A percentile compares a stretch with the other conserved stretches of the same genome.
phyloP scores from a whole-genome alignment of 345 rosid species.

The Adansonia digitata region DNA sequence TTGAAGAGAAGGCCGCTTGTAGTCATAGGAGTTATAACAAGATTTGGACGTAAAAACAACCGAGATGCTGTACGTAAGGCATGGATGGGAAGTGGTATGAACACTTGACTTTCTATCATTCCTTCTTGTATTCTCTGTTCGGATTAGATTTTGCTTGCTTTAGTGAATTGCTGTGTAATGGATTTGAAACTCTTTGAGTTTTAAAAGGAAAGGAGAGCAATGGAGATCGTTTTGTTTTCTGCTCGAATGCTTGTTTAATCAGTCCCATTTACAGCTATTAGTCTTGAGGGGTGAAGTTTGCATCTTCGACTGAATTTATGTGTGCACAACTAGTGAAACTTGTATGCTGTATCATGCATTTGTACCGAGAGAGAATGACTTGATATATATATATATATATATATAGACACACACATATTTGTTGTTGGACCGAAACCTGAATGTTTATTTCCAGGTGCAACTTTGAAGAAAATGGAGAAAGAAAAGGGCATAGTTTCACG shows the following conservation, averaged over 20 bases:
- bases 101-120: slow-evolving; percentile 10
- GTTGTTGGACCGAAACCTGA: background rate
- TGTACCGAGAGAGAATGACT: background rate
- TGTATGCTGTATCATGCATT: background rate
- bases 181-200: background rate
- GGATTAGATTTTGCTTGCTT: background rate
- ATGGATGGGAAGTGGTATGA: slow-evolving; percentile 81
- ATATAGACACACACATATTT: too few relatives aligned
- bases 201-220: background rate
- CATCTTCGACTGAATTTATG: background rate
- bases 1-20: slow-evolving; percentile 57
- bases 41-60: slow-evolving; percentile 65
- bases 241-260: slow-evolving; percentile 1
- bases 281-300: background rate
- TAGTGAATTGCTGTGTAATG: background rate
- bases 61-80: slow-evolving; percentile 86
- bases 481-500: slow-evolving; percentile 71
- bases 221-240: background rate
- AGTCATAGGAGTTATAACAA: slow-evolving; percentile 69
- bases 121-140: slow-evolving; percentile 1
- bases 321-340: background rate
- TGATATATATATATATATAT: too few relatives aligned
- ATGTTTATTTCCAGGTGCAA: slow-evolving; percentile 42
- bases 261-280: background rate
- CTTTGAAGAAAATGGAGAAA: slow-evolving; percentile 51